Evolutionary conservation across 2,329 filamentous ascomycete genomes (phyloP).

Genomic region (Zasmidium angulare): DNA sequence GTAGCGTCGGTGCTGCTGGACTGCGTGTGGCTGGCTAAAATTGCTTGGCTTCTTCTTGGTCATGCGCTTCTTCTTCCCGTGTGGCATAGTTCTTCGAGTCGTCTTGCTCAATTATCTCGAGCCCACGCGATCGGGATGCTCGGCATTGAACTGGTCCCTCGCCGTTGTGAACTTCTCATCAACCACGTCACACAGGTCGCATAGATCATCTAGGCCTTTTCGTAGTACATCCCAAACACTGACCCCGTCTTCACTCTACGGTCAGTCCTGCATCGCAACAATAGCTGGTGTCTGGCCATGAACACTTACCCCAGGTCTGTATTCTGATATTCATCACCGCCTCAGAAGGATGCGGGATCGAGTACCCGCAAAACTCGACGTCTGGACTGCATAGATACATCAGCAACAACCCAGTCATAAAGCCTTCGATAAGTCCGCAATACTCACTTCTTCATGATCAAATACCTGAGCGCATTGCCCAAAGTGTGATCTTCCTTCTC

Average conservation of each 20-base stretch:
- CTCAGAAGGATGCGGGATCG: constrained; percentile 95
- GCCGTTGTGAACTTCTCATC: constrained; percentile 80
- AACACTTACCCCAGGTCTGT: constrained; percentile 81
- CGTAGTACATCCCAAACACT: constrained; percentile 82
- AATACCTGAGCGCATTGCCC: constrained; percentile 88
- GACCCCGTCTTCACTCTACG: constrained; percentile 62
- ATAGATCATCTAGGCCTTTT: constrained; percentile 84
- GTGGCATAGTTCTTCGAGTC: neutral
- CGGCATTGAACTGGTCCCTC: constrained; percentile 59
- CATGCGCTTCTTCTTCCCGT: too few species aligned
- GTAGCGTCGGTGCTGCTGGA: constrained; percentile 9
- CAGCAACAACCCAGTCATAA: constrained; percentile 6
- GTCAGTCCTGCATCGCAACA: constrained; percentile 2
- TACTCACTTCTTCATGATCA: constrained; percentile 96
- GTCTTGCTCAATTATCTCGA: constrained; percentile 9
- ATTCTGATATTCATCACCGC: constrained; percentile 96
- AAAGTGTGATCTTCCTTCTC: constrained; percentile 91
- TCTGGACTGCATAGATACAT: constrained; percentile 63
- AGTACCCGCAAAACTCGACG: constrained; percentile 97
- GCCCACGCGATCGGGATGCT: constrained; percentile 27
- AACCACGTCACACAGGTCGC: constrained; percentile 90
- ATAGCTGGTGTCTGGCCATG: neutral
- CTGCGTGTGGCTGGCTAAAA: constrained; percentile 10
- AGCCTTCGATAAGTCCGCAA: neutral
- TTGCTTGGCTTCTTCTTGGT: constrained; percentile 47